Percentiles rank a stretch among this genome's conserved stretches.
Evolutionary conservation across 441 rosid species (phyloP).

Genomic region (Brassica hybrid): DNA sequence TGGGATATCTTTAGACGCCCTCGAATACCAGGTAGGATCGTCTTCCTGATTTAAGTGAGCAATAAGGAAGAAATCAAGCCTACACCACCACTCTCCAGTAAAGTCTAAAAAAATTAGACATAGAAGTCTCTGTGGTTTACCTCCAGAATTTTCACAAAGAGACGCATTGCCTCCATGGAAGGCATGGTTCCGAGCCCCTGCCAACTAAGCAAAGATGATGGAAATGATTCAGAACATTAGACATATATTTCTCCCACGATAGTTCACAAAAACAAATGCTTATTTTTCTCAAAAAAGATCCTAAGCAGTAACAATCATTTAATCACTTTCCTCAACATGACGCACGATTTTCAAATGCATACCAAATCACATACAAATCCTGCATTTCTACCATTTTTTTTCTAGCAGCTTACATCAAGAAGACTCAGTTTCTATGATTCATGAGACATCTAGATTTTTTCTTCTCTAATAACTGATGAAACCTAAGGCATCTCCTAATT

Average conservation of each 20-base stretch:
- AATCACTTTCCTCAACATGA: neutral
- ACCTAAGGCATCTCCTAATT: constrained; percentile 4
- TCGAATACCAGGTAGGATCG: constrained; percentile 97
- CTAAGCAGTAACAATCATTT: constrained; percentile 24
- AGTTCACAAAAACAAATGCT: constrained; percentile 8
- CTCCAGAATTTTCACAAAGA: constrained; percentile 98
- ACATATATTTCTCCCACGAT: constrained; percentile 9
- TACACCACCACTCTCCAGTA: constrained; percentile 15
- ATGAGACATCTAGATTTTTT: constrained; percentile 20
- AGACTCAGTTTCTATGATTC: neutral
- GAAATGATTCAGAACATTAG: constrained; percentile 23
- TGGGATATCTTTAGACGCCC: constrained; percentile 70
- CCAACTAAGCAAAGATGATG: constrained; percentile 75
- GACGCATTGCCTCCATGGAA: constrained; percentile 97
- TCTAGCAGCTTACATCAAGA: constrained; percentile 20
- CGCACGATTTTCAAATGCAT: neutral
- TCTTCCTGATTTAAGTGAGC: constrained; percentile 68
- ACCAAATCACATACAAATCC: constrained; percentile 17
- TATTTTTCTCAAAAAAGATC: constrained; percentile 17
- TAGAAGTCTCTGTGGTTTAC: constrained; percentile 46
- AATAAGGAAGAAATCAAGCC: constrained; percentile 23
- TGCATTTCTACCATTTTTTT: constrained; percentile 24
- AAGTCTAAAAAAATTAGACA: constrained; percentile 12
- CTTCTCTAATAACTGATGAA: constrained; percentile 4
- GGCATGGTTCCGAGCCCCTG: constrained; percentile 94